Evolutionary conservation across 768 basidiomycete genomes (phyloP), one percentile per base, ranked within the genome.

Genomic region (Pholiota microspora): DNA sequence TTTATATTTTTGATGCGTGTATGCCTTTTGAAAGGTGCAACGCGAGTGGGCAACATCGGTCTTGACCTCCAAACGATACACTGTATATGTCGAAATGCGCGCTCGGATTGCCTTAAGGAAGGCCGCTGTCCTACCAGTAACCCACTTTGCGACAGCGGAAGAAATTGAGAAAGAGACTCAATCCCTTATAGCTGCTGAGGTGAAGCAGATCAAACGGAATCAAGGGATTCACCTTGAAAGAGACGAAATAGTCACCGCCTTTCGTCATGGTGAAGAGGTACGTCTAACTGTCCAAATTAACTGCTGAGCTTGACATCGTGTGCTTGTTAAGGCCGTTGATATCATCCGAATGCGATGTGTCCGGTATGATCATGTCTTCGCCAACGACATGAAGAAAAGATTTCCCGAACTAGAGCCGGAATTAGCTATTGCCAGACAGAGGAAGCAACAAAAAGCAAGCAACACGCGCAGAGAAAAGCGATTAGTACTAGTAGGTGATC

Each of bases 311-410:
- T 40, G 27, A 36, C 15, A 3, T 27, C 31, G 9, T 2, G 3
- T 7, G 6, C 27, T 38, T 32, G 42, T 13, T 45, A 18, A 40
- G 12, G 57, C 54, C 8, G 64, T 72, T 29, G 65, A 69, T 38
- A 67, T 72, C 28, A 61, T 72, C 31, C 61, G 56, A 2, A 68
- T 71, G 70, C 57, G 51, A 7, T 72, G 71, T 27, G 61, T 69
- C 7, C 51, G 42, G 7, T 72, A 72, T 50, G 71, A 72, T 55
- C 65, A 64, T 35, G 65, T 55, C 9, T 71, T 72, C 51, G 64
- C 64, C 18, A 44, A 65, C 9, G 61, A 68, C 35, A 63, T 70
- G 18, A 53, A 54, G 23, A 31, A 23, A 25, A 5, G 52, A 53
- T 12, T 61, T 51, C 24, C 52, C n/a, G 8, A 27, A 38, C 32